These are phyloP conservation scores for Monoraphidium neglectum DNA, from an alignment of 139 green algal genomes.

Conservation along the genomic window DNA sequence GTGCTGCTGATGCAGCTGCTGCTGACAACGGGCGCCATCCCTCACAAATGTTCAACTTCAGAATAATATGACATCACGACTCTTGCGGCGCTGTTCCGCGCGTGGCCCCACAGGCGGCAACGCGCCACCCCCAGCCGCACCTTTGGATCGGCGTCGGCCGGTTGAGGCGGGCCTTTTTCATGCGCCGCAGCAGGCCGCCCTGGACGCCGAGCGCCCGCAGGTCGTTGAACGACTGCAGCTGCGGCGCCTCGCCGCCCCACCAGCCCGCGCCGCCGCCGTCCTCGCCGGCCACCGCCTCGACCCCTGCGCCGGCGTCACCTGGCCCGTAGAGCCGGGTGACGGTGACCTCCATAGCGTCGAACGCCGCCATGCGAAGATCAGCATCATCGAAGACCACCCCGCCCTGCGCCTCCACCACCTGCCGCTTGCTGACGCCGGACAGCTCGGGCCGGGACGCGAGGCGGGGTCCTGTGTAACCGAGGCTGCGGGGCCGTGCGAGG, in stretches of 20 bases:
- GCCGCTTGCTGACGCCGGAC: not conserved
- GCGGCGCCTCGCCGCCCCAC: not conserved
- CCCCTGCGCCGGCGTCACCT: not conserved
- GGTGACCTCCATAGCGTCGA: slow-evolving; percentile 5
- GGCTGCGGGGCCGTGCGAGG: no score
- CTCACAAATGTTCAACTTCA: no score
- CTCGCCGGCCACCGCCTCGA: not conserved
- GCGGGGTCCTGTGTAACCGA: no score
- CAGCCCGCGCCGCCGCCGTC: not conserved
- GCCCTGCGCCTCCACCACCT: not conserved
- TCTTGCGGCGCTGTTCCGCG: not conserved
- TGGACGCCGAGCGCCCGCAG: not conserved
- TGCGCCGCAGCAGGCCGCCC: not conserved
- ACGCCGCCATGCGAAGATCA: slow-evolving; percentile 16
- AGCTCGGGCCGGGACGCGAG: no score
- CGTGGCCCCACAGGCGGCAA: no score
- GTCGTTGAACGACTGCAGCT: slow-evolving; percentile 1
- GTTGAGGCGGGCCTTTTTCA: slow-evolving; percentile 2
- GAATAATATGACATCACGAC: no score
- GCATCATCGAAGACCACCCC: slow-evolving; percentile 6
- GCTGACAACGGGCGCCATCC: no score
- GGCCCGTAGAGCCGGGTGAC: not conserved
- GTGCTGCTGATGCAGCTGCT: no score
- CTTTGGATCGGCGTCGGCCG: slow-evolving; percentile 24
- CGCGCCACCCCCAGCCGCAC: not conserved